Conservation (phyloP, 495 filamentous ascomycete genomes). For the Penicillium alfredii region DNA sequence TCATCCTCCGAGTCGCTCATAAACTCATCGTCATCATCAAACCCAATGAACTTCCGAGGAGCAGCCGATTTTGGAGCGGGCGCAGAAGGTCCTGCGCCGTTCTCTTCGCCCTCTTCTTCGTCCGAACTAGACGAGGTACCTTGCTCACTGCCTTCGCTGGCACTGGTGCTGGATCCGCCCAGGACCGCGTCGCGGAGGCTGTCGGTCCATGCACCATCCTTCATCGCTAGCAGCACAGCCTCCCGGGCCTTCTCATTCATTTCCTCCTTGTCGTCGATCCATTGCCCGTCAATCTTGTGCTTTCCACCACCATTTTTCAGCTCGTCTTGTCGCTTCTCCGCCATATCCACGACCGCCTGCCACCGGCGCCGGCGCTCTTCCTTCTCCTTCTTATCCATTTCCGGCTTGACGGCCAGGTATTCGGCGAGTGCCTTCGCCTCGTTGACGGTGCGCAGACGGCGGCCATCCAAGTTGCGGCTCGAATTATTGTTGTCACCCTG, state of each 20-base stretch:
- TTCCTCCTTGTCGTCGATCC: constrained; percentile 90
- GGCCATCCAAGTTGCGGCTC: constrained; percentile 87
- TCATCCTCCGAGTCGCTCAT: constrained; percentile 72
- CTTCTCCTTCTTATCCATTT: constrained; percentile 90
- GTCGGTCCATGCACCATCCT: constrained; percentile 50
- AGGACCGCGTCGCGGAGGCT: constrained; percentile 39
- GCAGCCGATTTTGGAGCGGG: constrained; percentile 21
- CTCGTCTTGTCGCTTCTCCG: constrained; percentile 76
- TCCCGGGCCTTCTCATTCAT: constrained; percentile 74
- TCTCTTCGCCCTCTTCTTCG: constrained; percentile 45
- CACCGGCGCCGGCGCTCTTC: constrained; percentile 74
- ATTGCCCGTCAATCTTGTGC: constrained; percentile 76
- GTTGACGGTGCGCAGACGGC: constrained; percentile 81
- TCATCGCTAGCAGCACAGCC: constrained; percentile 73
- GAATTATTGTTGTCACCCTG: constrained; percentile 81
- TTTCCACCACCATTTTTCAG: constrained; percentile 60
- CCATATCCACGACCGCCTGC: constrained; percentile 75
- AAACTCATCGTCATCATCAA: constrained; percentile 88
- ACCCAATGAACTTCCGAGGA: constrained; percentile 63
- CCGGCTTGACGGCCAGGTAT: constrained; percentile 90
- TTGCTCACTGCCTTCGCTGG: constrained; percentile 44
- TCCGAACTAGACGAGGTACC: constrained; percentile 37
- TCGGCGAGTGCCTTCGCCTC: constrained; percentile 94
- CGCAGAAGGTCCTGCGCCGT: constrained; percentile 20
- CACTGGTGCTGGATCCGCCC: constrained; percentile 43